Base-by-base conservation (phyloP, 495 filamentous ascomycete genomes). In the Viridothelium virens region DNA sequence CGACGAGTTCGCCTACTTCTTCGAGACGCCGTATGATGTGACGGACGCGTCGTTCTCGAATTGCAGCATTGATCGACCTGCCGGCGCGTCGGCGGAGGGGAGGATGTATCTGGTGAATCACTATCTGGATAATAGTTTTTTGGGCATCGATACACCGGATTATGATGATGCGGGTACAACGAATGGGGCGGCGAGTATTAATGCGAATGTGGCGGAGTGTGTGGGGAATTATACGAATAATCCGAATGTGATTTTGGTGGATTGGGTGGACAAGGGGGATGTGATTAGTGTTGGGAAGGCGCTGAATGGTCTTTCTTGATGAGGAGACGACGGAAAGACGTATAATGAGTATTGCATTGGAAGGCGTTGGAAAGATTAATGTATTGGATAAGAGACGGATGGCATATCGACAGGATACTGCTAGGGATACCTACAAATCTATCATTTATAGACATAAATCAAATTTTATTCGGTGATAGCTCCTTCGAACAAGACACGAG, bases 91-190 rank as follows among this genome's bases (percentile, higher is more conserved):
- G 10, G 65, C 38, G 1, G 50, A 65, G 31, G 72, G 68, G 50
- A 68, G 72, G 31, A 72, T 77, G 73, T 74, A 72, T 53, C 67
- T 76, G 9, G 68, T 73, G 67, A 77, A 77, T 68, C 75, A 77
- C 70, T 76, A 76, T 63, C 65, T 77, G 12, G 67, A 75, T 68
- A 14, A 47, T 3, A 25, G 44, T 2, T 18, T 59, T 2, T 62
- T 68, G 2, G 70, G 69, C 31, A 70, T 77, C 34, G 46, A 36
- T 5, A 59, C 66, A 4, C 69, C 69, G 39, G 61, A 66, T 33
- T 37, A 47, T n/a, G 61, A 33, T 38, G 38, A 4, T 2, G 48
- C 53, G 38, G 33, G 25, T 12, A 61, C 37, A 14, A 71, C 69
- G 10, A 71, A 71, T 61, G 69, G 67, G 2, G 69, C 70, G 47